phyloP scores from a whole-genome alignment of 1,139 yeast species.

The Blastobotrys illinoisensis region DNA sequence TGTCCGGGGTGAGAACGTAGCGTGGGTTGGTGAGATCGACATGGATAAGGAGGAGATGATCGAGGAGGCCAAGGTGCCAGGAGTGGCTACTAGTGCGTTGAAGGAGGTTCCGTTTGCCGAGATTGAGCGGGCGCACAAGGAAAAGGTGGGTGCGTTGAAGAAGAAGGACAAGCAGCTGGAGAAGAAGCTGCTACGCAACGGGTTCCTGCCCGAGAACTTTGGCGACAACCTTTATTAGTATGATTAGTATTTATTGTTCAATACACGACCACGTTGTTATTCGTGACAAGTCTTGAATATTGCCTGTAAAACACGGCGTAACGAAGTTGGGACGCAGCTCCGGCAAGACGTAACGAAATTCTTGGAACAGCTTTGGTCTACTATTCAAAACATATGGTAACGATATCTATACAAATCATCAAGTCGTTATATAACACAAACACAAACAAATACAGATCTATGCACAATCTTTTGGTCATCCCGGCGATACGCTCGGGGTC shows the following conservation, averaged over 20 bases:
- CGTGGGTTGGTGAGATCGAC: slow-evolving; percentile 92
- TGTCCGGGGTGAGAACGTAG: slow-evolving; percentile 95
- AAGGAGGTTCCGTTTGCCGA: slow-evolving; percentile 55
- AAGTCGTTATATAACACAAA: not conserved
- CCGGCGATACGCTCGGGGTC: not conserved
- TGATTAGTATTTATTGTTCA: slow-evolving; percentile 13
- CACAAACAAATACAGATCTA: not conserved
- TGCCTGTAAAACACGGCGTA: too few species aligned
- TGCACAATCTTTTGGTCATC: not conserved
- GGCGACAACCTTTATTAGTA: slow-evolving; percentile 21
- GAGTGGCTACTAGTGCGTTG: slow-evolving; percentile 31
- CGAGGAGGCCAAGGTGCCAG: slow-evolving; percentile 34
- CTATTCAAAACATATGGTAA: too few species aligned
- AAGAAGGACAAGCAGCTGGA: slow-evolving; percentile 44
- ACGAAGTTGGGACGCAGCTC: too few species aligned
- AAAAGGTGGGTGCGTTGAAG: slow-evolving; percentile 35
- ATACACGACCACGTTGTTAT: too few species aligned
- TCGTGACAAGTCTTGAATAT: too few species aligned
- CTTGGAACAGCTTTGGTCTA: too few species aligned
- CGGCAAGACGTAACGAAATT: too few species aligned
- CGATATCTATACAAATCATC: not conserved
- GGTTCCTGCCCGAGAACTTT: slow-evolving; percentile 19
- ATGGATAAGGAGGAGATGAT: slow-evolving; percentile 80
- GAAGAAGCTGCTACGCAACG: slow-evolving; percentile 39
- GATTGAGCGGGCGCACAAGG: slow-evolving; percentile 42